phyloP scores from a whole-genome alignment of 2,329 filamentous ascomycete species.

The Diaporthe amygdali region DNA sequence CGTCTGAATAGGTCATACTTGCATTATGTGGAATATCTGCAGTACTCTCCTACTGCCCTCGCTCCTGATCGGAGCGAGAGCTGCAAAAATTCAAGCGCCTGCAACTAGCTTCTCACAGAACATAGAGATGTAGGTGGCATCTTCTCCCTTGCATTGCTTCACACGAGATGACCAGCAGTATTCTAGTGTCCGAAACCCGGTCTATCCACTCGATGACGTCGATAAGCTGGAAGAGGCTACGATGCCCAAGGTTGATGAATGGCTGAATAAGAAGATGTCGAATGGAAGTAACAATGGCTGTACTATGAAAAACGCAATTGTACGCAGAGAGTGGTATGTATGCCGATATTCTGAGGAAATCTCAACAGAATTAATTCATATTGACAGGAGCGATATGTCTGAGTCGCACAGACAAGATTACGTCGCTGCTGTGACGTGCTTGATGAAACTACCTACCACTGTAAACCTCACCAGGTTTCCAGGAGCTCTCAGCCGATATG shows the following conservation, averaged over 20 bases:
- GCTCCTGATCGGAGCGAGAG: background rate
- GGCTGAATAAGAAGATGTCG: conserved; percentile 32
- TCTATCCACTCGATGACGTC: conserved; percentile 34
- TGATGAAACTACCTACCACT: conserved; percentile 33
- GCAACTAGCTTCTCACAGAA: background rate
- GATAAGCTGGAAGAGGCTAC: conserved; percentile 34
- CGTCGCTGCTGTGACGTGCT: conserved; percentile 32
- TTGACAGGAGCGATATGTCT: conserved; percentile 28
- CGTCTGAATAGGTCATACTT: background rate
- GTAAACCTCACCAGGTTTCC: conserved; percentile 31
- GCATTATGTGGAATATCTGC: background rate
- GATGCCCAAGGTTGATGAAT: conserved; percentile 34
- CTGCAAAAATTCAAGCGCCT: background rate
- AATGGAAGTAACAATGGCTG: background rate
- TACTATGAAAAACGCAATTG: background rate
- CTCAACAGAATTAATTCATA: background rate
- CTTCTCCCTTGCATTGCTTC: background rate
- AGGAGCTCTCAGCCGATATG: conserved; percentile 34
- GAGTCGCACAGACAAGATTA: conserved; percentile 32
- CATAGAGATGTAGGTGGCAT: no score
- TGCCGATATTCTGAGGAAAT: background rate
- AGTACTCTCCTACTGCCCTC: background rate
- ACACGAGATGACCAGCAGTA: background rate
- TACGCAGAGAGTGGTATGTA: background rate
- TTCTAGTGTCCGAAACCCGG: conserved; percentile 28